These are phyloP conservation scores for Lepidium africanum DNA, from an alignment of 345 rosid genomes.

Conservation along the genomic window DNA sequence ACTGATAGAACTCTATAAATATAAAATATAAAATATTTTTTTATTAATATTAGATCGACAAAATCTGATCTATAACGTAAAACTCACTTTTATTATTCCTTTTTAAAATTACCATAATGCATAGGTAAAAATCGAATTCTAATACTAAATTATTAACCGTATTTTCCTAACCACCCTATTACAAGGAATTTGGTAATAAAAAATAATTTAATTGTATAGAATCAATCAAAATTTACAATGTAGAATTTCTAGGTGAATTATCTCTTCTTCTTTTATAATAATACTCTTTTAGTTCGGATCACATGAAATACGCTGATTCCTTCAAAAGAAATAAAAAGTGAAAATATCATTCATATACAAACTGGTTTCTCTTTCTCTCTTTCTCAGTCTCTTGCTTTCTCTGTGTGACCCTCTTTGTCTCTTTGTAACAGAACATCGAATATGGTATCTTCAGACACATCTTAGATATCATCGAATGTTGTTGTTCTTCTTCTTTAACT, in stretches of 20 bases:
- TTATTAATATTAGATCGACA: too few relatives aligned
- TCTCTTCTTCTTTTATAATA: not conserved
- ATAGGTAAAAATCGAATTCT: too few relatives aligned
- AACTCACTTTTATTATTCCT: too few relatives aligned
- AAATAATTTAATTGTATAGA: too few relatives aligned
- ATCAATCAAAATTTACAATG: not conserved
- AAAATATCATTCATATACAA: not conserved
- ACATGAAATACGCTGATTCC: constrained; percentile 26
- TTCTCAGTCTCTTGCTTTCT: not conserved
- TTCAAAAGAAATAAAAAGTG: not conserved
- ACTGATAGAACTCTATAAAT: not conserved
- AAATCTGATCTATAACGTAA: too few relatives aligned
- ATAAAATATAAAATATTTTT: too few relatives aligned
- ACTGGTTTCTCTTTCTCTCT: not conserved
- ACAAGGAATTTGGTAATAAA: too few relatives aligned
- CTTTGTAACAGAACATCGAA: constrained; percentile 20
- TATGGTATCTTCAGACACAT: constrained; percentile 8
- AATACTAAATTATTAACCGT: too few relatives aligned
- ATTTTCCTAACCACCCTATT: too few relatives aligned
- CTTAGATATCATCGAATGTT: constrained; percentile 32
- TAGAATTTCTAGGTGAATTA: not conserved
- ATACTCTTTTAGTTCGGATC: not conserved
- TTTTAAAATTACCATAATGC: too few relatives aligned
- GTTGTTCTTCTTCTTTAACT: not conserved
- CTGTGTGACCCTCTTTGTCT: constrained; percentile 25